phyloP scores from a whole-genome alignment of 352 stramenopile species.

The Peronospora belbahrii region DNA sequence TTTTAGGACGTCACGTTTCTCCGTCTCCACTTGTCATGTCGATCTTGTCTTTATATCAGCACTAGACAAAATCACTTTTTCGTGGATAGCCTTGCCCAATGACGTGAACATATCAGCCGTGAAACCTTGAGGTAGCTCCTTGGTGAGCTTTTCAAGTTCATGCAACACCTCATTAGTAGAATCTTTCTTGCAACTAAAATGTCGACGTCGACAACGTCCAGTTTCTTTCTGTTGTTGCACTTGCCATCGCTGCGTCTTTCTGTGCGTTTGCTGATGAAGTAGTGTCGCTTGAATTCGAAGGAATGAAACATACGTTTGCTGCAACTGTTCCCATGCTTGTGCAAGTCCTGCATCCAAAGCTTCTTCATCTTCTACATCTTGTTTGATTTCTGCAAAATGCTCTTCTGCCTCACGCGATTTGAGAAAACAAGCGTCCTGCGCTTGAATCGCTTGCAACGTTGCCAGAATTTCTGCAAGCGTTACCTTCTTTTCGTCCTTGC shows the following conservation, averaged over 20 bases:
- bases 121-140: constrained; percentile 41
- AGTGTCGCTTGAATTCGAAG: constrained; percentile 32
- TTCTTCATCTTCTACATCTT: constrained; percentile 19
- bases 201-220: constrained; percentile 10
- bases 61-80: constrained; percentile 17
- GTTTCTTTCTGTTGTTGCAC: constrained; percentile 11
- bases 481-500: constrained; percentile 14
- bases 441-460: constrained; percentile 29
- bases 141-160: constrained; percentile 32
- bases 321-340: constrained; percentile 24
- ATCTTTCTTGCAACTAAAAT: constrained; percentile 18
- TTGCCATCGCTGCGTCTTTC: constrained; percentile 14
- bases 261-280: constrained; percentile 17
- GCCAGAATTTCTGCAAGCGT: constrained; percentile 32
- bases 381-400: constrained; percentile 21
- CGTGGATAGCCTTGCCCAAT: constrained; percentile 44
- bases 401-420: constrained; percentile 18
- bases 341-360: constrained; percentile 10
- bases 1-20: no score
- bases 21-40: constrained; percentile 4
- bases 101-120: constrained; percentile 57
- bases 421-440: constrained; percentile 28
- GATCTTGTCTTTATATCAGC: constrained; percentile 6
- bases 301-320: constrained; percentile 40
- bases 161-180: constrained; percentile 23